A percentile compares a stretch with the other conserved stretches of the same genome.
Evolutionary conservation across 2,329 filamentous ascomycete species (phyloP).

Genomic region (Colletotrichum sp.): DNA sequence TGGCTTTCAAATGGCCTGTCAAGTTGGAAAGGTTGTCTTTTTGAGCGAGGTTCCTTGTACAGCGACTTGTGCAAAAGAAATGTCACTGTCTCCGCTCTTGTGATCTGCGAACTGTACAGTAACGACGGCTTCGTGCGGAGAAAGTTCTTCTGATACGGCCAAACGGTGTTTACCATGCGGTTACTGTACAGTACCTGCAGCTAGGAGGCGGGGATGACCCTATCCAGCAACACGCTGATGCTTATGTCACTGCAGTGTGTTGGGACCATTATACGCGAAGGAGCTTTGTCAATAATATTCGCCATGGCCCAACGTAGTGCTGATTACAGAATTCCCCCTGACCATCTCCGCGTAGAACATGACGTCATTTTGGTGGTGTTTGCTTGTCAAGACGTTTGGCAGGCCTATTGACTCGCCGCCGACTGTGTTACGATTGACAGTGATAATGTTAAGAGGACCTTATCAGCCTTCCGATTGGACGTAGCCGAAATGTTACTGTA

Average conservation of each 20-base stretch:
- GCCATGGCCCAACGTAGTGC: neutral
- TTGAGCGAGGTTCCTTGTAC: neutral
- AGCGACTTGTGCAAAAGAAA: neutral
- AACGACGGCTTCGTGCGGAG: neutral
- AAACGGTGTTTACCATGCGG: neutral
- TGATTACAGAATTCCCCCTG: neutral
- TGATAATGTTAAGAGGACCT: accelerated
- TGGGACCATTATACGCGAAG: accelerated
- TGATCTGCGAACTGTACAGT: neutral
- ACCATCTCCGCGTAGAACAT: accelerated
- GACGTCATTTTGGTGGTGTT: accelerated
- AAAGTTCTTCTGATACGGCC: neutral
- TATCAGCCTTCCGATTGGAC: neutral
- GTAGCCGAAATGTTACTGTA: neutral
- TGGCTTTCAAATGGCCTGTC: neutral
- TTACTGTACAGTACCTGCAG: neutral
- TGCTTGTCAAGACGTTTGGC: neutral
- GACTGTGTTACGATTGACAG: too few species aligned
- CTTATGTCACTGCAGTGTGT: neutral
- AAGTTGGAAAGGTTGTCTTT: neutral
- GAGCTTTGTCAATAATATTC: neutral
- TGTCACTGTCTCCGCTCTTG: neutral
- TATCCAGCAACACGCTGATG: neutral
- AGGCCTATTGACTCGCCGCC: neutral
- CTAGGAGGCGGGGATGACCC: neutral